Evolutionary conservation across 345 rosid species (phyloP), one percentile per base, ranked within the genome.

Genomic region (Populus pruinosa): DNA sequence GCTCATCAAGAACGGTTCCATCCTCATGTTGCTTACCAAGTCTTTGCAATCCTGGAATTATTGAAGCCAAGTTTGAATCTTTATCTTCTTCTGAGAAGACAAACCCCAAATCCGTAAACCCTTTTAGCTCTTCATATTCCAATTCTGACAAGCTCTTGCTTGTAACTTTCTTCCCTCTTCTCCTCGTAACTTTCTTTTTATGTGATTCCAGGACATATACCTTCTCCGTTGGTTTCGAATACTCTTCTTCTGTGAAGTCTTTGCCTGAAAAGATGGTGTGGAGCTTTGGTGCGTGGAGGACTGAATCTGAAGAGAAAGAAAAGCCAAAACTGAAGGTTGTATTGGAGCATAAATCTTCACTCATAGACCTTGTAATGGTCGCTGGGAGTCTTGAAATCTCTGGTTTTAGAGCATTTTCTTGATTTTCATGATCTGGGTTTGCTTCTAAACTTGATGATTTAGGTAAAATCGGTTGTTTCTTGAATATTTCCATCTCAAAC

Each of bases 51-150:
- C 95, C 98, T 0, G 97, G 98, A 79, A 93, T 79, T 71, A 94
- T 90, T 75, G 89, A 86, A 11, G 87, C 90, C 88, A 94, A 82
- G 78, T 85, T 87, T 61, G 95, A 87, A 56, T 91, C 86, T 44
- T 81, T 88, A 80, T 90, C 97, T 79, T 91, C 89, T 80, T 90
- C 92, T 0, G 93, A 87, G 82, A 94, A 94, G 39, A 92, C 93
- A 80, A 94, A 92, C 20, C 98, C 98, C 49, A 94, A 83, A 89
- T 94, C 98, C 88, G 87, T 88, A 83, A 94, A 89, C 85, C 97
- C 98, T 84, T 89, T 86, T 8, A 91, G 79, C 87, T 94, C 98
- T 61, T 90, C 88, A 76, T 90, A 89, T 82, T 93, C 98, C 77
- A 90, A 83, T 23, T 87, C 92, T 21, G 90, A 87, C 82, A 88